phyloP scores from a whole-genome alignment of 495 filamentous ascomycete genomes.

The Lentithecium fluviatile region DNA sequence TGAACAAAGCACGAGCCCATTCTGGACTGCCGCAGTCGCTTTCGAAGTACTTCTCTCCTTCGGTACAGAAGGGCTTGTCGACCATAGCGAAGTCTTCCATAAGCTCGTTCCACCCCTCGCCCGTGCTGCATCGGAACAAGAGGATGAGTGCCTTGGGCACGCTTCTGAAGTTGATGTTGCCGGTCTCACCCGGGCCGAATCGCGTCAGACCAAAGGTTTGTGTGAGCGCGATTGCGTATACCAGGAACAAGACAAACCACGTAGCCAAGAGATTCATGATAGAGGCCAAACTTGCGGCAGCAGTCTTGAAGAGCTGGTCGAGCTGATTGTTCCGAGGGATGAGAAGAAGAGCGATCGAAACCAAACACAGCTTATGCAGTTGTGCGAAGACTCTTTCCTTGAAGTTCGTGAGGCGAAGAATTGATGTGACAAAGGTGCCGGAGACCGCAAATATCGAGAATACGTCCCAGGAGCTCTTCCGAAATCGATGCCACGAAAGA shows the following conservation, averaged over 20 bases:
- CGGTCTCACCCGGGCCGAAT: conserved; percentile 69
- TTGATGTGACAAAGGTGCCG: conserved; percentile 76
- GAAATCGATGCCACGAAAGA: conserved; percentile 88
- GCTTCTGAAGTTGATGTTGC: conserved; percentile 88
- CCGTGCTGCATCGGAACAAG: conserved; percentile 86
- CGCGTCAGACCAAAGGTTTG: conserved; percentile 95
- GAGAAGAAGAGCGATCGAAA: conserved; percentile 83
- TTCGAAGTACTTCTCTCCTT: conserved; percentile 64
- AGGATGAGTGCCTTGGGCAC: conserved; percentile 92
- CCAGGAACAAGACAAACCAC: conserved; percentile 94
- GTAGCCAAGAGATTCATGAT: conserved; percentile 94
- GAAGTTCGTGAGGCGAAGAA: conserved; percentile 62
- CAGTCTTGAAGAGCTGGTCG: conserved; percentile 98
- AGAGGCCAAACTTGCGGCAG: conserved; percentile 86
- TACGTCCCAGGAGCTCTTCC: conserved; percentile 92
- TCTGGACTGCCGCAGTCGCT: conserved; percentile 87
- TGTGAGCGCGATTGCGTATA: conserved; percentile 93
- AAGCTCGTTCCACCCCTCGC: conserved; percentile 92
- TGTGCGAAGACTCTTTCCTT: conserved; percentile 63
- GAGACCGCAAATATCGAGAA: conserved; percentile 82
- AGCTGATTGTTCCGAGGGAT: conserved; percentile 97
- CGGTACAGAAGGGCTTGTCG: conserved; percentile 71
- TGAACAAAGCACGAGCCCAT: conserved; percentile 87
- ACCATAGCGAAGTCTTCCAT: conserved; percentile 95
- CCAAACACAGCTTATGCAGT: conserved; percentile 89